Evolutionary conservation across 177 flowering plant genomes (phyloP), one percentile per base, ranked within the genome.

Genomic region (Vitis hybrid): DNA sequence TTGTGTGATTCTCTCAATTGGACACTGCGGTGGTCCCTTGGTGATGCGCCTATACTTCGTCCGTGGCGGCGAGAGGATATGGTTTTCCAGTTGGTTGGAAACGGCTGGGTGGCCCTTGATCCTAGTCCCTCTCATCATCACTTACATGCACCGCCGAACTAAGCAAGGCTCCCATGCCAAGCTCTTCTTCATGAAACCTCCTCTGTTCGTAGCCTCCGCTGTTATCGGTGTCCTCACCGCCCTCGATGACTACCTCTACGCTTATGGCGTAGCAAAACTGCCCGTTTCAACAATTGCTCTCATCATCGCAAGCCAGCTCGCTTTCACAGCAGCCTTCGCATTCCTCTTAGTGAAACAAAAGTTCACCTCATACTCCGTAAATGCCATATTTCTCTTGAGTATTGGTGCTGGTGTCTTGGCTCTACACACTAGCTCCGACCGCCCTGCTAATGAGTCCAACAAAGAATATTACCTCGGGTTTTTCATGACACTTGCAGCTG

Each of bases 331-430:
- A 0, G 60, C 13, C 7, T 88, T 89, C 40, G 85, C 91, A 2
- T 88, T 80, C 63, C 46, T 89, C 0, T 62, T 89, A 8, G 94
- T 89, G 62, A 82, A 70, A 77, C 93, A 91, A 63, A 83, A 75
- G 79, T 88, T 91, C 78, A 88, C 91, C n/a, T 60, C 89, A 1
- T 89, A 72, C 54, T 79, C 94, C 0, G 68, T 89, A 12, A 93
- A 91, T 67, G 71, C 96, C 0, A 78, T 91, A 11, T 73, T 87
- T 9, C 32, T 93, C 74, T 72, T 93, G 64, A 84, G 83, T 2
- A 46, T 89, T 0, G 96, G 84, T n/a, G 85, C 92, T 0, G 84
- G 65, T 1, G 78, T 89, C 19, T 69, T 92, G 68, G 98, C 85
- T 2, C 57, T 92, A 48, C 87, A 83, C 60, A 32, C 85, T 1